Conservation (phyloP, 108 stramenopile genomes). For the Nannochloropsis granulata region DNA sequence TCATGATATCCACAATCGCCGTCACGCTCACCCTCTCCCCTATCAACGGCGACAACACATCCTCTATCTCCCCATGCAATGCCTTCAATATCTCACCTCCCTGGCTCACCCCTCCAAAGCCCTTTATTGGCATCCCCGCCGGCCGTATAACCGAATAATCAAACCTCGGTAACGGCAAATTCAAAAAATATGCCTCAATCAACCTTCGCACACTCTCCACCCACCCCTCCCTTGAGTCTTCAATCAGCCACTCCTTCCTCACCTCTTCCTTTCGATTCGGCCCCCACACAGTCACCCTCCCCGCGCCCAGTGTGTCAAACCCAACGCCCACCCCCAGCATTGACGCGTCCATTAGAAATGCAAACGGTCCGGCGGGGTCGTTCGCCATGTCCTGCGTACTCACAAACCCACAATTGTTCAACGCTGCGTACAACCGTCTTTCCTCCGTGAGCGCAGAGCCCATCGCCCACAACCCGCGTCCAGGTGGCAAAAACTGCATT, state of each 20-base stretch:
- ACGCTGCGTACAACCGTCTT: constrained; percentile 39
- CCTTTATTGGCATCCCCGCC: constrained; percentile 41
- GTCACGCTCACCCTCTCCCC: constrained; percentile 31
- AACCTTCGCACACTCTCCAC: constrained; percentile 25
- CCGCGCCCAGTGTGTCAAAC: constrained; percentile 44
- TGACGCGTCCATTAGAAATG: constrained; percentile 44
- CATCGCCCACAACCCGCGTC: constrained; percentile 47
- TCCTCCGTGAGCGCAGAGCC: constrained; percentile 43
- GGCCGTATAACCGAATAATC: constrained; percentile 14
- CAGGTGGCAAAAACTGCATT: constrained; percentile 48
- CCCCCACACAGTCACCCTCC: constrained; percentile 1
- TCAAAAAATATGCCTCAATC: constrained; percentile 32
- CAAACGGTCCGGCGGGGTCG: constrained; percentile 39
- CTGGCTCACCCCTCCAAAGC: constrained; percentile 40
- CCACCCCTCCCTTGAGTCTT: constrained; percentile 45
- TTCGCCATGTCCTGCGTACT: constrained; percentile 11
- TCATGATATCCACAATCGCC: constrained; percentile 45
- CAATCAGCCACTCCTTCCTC: constrained; percentile 9
- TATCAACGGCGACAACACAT: constrained; percentile 5
- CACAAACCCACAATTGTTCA: constrained; percentile 50
- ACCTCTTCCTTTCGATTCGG: neutral
- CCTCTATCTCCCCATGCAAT: constrained; percentile 21
- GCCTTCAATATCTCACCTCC: constrained; percentile 25
- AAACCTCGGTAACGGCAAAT: neutral
- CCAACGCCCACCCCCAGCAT: constrained; percentile 49